phyloP scores from a whole-genome alignment of 768 basidiomycete genomes.

The Trametes sanguinea region DNA sequence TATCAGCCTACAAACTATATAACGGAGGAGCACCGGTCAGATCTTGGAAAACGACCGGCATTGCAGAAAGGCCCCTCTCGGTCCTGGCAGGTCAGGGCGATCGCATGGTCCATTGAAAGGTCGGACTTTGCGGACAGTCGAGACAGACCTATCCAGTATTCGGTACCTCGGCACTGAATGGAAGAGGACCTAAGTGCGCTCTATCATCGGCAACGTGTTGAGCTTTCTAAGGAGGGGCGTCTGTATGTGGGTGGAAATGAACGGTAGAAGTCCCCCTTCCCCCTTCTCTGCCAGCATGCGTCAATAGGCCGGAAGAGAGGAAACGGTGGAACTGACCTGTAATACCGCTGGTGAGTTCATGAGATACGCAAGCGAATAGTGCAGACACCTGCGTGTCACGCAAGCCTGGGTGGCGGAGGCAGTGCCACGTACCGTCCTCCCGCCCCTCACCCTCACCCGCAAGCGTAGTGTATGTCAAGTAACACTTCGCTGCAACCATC shows the following conservation, averaged over 20 bases:
- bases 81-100: background rate
- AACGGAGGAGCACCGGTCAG: background rate
- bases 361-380: background rate
- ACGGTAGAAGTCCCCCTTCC: conserved; percentile 13
- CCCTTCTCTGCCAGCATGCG: conserved; percentile 9
- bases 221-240: background rate
- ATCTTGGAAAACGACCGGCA: background rate
- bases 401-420: background rate
- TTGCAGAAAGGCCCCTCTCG: background rate
- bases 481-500: background rate
- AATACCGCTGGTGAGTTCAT: background rate
- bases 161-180: conserved; percentile 20
- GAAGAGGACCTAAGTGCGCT: conserved; percentile 9
- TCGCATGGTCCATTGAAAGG: background rate
- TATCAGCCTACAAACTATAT: background rate
- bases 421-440: background rate
- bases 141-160: conserved; percentile 8
- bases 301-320: background rate
- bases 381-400: background rate
- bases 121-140: conserved; percentile 15
- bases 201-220: conserved; percentile 14
- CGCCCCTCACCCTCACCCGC: background rate
- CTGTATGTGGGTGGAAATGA: conserved; percentile 4
- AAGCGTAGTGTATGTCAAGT: background rate
- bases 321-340: background rate